phyloP scores from a whole-genome alignment of 306 rosid genomes.

The Trifolium fragiferum region DNA sequence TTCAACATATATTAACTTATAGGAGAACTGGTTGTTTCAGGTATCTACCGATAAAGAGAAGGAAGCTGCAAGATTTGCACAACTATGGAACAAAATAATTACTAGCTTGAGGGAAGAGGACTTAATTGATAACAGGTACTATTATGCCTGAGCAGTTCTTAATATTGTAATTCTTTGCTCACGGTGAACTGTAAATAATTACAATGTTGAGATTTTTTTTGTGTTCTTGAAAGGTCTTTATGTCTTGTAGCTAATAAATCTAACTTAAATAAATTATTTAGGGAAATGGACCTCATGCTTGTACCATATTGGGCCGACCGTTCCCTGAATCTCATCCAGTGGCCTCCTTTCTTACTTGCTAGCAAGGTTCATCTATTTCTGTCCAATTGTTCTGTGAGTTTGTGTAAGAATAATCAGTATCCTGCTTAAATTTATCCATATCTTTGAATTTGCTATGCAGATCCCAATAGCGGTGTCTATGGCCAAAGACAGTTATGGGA shows the following conservation, averaged over 20 bases:
- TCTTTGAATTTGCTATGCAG: conserved; percentile 48
- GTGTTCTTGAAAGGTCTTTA: conserved; percentile 16
- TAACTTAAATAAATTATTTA: conserved; percentile 47
- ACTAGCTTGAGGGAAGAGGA: conserved; percentile 95
- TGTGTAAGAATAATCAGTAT: conserved; percentile 19
- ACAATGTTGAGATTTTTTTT: conserved; percentile 10
- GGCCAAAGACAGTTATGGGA: conserved; percentile 85
- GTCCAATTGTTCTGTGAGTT: conserved; percentile 35
- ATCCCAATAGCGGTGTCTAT: conserved; percentile 94
- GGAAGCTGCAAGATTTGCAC: conserved; percentile 88
- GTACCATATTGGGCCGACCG: conserved; percentile 90
- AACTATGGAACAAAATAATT: conserved; percentile 89
- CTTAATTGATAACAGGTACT: conserved; percentile 79
- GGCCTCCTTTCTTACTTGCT: conserved; percentile 99
- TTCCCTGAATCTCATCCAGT: conserved; percentile 70
- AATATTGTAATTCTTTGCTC: conserved; percentile 31
- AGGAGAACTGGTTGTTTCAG: conserved; percentile 51
- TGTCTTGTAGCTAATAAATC: conserved; percentile 19
- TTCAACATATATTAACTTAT: conserved; percentile 24
- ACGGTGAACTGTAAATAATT: conserved; percentile 22
- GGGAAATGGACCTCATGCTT: conserved; percentile 94
- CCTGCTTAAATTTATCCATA: conserved; percentile 33
- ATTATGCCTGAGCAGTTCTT: conserved; percentile 19
- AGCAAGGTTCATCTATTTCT: conserved; percentile 72
- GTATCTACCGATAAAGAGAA: conserved; percentile 61